phyloP scores from a whole-genome alignment of 2,329 filamentous ascomycete species.

The Trichoderma cornu-damae region DNA sequence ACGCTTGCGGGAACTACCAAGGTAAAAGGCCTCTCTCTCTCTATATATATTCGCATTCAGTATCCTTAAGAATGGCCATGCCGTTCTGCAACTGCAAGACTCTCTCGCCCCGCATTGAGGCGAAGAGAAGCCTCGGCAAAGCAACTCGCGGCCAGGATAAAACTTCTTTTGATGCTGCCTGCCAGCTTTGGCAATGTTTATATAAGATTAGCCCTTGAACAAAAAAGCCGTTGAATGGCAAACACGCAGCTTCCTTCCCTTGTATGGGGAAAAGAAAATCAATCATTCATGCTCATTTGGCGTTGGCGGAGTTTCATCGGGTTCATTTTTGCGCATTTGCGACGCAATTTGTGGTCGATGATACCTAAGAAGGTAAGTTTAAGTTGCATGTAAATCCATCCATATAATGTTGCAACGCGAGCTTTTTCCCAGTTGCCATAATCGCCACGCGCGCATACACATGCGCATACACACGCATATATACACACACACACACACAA shows the following conservation, averaged over 20 bases:
- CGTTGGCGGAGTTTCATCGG: not conserved
- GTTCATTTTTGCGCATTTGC: not conserved
- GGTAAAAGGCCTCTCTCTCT: no score
- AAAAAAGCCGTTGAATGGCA: not conserved
- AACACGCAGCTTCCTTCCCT: not conserved
- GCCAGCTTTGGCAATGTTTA: not conserved
- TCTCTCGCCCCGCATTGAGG: conserved; percentile 13
- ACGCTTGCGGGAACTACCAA: not conserved
- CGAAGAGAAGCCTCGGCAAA: conserved; percentile 4
- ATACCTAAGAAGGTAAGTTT: no score
- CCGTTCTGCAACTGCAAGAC: not conserved
- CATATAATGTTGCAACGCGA: no score
- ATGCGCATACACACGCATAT: no score
- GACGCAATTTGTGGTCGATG: not conserved
- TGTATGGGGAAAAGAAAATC: not conserved
- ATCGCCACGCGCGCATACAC: not conserved
- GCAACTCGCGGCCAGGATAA: conserved; percentile 1
- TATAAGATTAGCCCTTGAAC: conserved; percentile 11
- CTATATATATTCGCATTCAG: not conserved
- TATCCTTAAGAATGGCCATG: not conserved
- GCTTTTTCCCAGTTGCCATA: not conserved
- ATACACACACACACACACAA: no score
- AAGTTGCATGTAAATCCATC: no score
- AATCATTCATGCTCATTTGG: no score
- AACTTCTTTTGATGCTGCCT: not conserved